Evolutionary conservation across 345 rosid genomes (phyloP).

Genomic region (Laguncularia racemosa): DNA sequence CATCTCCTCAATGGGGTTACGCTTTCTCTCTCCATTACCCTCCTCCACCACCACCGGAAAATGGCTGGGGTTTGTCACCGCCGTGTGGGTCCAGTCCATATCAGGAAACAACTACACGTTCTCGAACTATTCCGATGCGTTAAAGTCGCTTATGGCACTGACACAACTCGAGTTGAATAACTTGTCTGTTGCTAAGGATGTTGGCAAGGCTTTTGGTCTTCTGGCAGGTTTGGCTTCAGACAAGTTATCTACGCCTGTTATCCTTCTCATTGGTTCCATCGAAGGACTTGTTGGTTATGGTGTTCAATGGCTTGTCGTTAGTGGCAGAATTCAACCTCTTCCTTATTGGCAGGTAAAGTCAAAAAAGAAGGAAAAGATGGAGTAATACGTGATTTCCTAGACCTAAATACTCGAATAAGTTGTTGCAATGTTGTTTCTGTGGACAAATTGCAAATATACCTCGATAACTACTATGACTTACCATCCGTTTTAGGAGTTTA

Average conservation of each 20-base stretch:
- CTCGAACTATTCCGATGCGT: constrained; percentile 67
- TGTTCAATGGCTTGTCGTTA: constrained; percentile 76
- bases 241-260: constrained; percentile 9
- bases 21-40: too few species aligned
- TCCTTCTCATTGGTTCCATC: constrained; percentile 61
- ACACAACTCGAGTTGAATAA: constrained; percentile 68
- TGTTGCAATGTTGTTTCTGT: too few species aligned
- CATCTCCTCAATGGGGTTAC: too few species aligned
- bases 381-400: too few species aligned
- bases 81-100: constrained; percentile 80
- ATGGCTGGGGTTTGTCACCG: constrained; percentile 84
- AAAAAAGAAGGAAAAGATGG: too few species aligned
- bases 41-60: constrained; percentile 21
- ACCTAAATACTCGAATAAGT: too few species aligned
- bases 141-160: constrained; percentile 64
- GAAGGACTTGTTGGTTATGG: constrained; percentile 80
- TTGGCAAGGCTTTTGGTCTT: constrained; percentile 79
- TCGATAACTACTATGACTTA: too few species aligned
- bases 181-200: constrained; percentile 71
- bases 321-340: constrained; percentile 44
- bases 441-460: too few species aligned
- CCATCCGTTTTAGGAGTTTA: too few species aligned
- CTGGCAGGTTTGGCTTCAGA: constrained; percentile 45
- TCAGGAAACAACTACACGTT: constrained; percentile 88
- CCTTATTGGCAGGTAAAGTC: constrained; percentile 39